Conservation (phyloP, 176 grass and related monocot species). For the Aegilops bicornis region DNA sequence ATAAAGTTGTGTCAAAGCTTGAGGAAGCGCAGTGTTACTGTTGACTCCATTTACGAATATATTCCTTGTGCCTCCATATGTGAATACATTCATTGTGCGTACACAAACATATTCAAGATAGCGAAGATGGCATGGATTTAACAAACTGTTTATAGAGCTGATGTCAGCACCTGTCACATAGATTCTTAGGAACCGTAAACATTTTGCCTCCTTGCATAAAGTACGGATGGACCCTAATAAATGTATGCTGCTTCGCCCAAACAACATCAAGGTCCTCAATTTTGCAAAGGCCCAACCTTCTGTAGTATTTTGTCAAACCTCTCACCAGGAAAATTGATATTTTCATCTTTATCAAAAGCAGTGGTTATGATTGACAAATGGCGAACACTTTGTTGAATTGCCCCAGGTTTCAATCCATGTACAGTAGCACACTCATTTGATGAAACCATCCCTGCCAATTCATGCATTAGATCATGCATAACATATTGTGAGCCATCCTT, state of each 20-base stretch:
- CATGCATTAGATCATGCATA: conserved; percentile 48
- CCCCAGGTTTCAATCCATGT: neutral
- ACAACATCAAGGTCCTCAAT: conserved; percentile 33
- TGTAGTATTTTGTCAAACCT: neutral
- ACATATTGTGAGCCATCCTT: neutral
- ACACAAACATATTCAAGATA: neutral
- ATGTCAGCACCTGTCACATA: neutral
- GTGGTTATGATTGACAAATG: conserved; percentile 36
- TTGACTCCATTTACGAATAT: neutral
- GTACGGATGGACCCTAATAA: neutral
- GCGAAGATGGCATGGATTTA: conserved; percentile 19
- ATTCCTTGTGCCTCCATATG: too few species aligned
- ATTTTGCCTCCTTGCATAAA: neutral
- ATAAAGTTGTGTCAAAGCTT: conserved; percentile 2
- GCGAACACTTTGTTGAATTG: neutral
- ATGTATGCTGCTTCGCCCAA: neutral
- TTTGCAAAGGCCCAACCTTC: neutral
- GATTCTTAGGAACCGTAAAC: neutral
- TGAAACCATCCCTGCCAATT: conserved; percentile 28
- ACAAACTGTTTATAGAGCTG: neutral
- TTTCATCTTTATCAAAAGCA: neutral
- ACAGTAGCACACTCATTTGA: conserved; percentile 27
- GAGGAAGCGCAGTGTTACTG: neutral
- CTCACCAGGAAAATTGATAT: neutral
- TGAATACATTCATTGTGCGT: neutral